phyloP scores from a whole-genome alignment of 768 basidiomycete genomes.

The Termitomyces heimii region DNA sequence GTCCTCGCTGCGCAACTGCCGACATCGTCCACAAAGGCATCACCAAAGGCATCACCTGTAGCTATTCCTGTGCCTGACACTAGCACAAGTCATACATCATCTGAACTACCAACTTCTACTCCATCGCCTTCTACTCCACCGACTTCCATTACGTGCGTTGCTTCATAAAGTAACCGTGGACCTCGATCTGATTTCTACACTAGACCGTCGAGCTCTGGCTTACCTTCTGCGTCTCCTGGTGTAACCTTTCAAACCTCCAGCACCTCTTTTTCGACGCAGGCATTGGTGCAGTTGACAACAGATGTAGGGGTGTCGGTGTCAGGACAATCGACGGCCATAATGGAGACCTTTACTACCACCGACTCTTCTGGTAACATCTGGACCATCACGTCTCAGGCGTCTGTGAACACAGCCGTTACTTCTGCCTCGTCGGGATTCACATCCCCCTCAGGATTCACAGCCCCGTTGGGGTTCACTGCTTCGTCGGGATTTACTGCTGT shows the following conservation, averaged over 20 bases:
- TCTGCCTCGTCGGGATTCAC: not conserved
- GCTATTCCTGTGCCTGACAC: not conserved
- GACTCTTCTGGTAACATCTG: not conserved
- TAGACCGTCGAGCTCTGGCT: not conserved
- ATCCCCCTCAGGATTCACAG: too few species aligned
- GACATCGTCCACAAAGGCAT: not conserved
- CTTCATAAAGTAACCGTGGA: not conserved
- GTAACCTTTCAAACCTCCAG: not conserved
- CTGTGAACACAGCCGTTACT: not conserved
- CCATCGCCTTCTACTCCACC: not conserved
- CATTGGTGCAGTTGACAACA: not conserved
- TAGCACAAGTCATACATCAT: not conserved
- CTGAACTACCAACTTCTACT: not conserved
- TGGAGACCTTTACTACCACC: not conserved
- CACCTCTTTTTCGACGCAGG: not conserved
- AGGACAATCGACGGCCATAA: not conserved
- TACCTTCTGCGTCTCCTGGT: not conserved
- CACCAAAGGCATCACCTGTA: not conserved
- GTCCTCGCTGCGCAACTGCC: not conserved
- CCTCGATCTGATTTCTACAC: not conserved
- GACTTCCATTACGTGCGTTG: not conserved
- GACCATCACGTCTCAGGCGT: not conserved
- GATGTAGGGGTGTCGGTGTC: not conserved
- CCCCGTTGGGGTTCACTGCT: not conserved
- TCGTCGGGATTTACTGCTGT: conserved; percentile 1